Evolutionary conservation across 805 yeast species (phyloP), one percentile per base, ranked within the genome.

Genomic region (Kodamaea sagamina): DNA sequence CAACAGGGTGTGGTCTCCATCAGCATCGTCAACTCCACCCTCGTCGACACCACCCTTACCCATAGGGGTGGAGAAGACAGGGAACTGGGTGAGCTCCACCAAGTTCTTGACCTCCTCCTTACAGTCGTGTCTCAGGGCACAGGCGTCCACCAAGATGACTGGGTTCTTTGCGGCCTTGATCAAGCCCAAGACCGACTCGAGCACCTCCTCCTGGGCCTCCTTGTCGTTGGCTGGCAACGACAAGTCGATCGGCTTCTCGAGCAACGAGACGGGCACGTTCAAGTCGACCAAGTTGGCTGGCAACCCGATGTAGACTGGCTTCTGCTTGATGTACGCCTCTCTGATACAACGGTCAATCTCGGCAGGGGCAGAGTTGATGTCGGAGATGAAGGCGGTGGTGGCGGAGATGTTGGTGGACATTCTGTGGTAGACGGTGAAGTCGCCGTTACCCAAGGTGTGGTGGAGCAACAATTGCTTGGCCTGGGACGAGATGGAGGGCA

Each of bases 371-470:
- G 56, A 49, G 42, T 37, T 44, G 46, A 55, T 53, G 47, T 61
- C 66, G 35, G 55, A 51, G 26, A 63, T 51, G 43, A 63, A 57
- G 3, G 63, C 59, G 3, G 66, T 57, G 45, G 67, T 61, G 27
- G 59, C 57, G 32, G 65, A 58, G 39, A 63, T 61, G 56, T 57
- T 53, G 46, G 57, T 53, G 43, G 67, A 61, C 68, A 63, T 63
- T 46, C 61, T 52, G 58, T 61, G 60, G 57, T 59, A 63, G 21
- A 63, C 68, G 35, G 72, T 63, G 56, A 67, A 64, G 57, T 67
- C 72, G 17, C 73, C 73, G 53, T 68, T 67, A 36, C 73, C 73
- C 57, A 68, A 61, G 25, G 73, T 68, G 54, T 67, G 73, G 59
- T 67, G 72, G 48, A 64, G 56, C 56, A 67, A 58, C 56, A 67